Evolutionary conservation across 176 grass and related monocot species (phyloP).

Genomic region (Triticum aestivum): IWGSC_CS_RefSeq_v2.1 NC_057809.1:486965633-486966132

Average conservation of each 20-base stretch:
- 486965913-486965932: conserved; percentile 63
- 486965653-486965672: background rate
- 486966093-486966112: background rate
- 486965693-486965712: background rate
- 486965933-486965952: conserved; percentile 67
- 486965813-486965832: conserved; percentile 18
- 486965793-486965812: background rate
- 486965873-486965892: conserved; percentile 74
- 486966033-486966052: conserved; percentile 61
- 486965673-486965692: background rate
- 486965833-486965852: conserved; percentile 48
- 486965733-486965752: background rate
- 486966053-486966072: conserved; percentile 63
- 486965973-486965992: conserved; percentile 65
- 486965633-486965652: background rate
- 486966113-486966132: background rate
- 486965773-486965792: background rate
- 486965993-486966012: conserved; percentile 69
- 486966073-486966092: conserved; percentile 49
- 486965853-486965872: conserved; percentile 62
- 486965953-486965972: conserved; percentile 72
- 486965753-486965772: background rate
- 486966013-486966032: conserved; percentile 72
- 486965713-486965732: background rate
- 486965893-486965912: conserved; percentile 64